Evolutionary conservation across 768 basidiomycete species (phyloP), one percentile per base, ranked within the genome.

Genomic region (Trametes elegans): DNA sequence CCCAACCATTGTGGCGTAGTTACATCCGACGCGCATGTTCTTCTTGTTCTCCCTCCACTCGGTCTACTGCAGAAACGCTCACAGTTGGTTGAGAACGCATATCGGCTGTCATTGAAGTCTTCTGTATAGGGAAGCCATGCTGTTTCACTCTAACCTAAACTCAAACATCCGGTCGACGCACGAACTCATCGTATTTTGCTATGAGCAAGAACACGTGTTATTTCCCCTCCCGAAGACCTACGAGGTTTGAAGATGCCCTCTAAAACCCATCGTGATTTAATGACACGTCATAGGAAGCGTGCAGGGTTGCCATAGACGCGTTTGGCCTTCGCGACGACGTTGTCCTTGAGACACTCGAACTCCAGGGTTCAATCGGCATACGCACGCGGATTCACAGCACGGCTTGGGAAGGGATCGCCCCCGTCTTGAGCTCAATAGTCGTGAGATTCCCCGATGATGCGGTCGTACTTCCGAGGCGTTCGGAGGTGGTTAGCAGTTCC

Each of bases 361-460:
- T 63, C 8, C 40, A 21, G 7, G 61, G 61, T 18, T 36, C 42
- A 5, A 49, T 28, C 1, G 58, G 52, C 7, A 6, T 21, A 8
- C 38, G 21, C 39, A 53, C 60, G 3, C 55, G 59, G 23, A 63
- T 63, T 7, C 58, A 60, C 45, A 34, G 34, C 23, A 26, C 43
- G 1, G 58, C 59, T 13, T 63, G 62, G 62, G 40, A 55, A 13
- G 62, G 58, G 11, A 55, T 63, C 43, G 40, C 39, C 13, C 11
- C 48, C 28, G 18, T 63, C 16, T 42, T 62, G 1, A 32, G 35
- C 5, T 50, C 42, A 7, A 39, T 62, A 7, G 8, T 24, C 24
- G 53, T 62, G 2, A 49, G 53, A 19, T 13, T 13, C 7, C 14
- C 5, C 14, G 24, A 40, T 8, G 43, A 3, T 3, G 19, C 43